Evolutionary conservation across 2,329 filamentous ascomycete species (phyloP).

Genomic region (Neocucurbitaria cava): DNA sequence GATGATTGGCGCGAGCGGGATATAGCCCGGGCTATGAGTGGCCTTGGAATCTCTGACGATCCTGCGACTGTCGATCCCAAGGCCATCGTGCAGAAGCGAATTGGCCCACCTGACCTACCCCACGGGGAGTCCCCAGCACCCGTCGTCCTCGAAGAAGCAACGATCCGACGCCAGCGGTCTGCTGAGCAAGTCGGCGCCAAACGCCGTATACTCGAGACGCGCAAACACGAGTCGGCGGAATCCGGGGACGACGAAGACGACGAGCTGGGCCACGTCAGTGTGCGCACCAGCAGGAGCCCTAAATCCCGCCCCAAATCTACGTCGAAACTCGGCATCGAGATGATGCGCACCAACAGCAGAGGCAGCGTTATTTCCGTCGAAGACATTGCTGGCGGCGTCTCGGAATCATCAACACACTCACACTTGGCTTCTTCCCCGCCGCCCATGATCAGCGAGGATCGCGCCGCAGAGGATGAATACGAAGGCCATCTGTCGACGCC

Average conservation of each 20-base stretch:
- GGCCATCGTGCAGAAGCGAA: constrained; percentile 31
- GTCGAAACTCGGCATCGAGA: constrained; percentile 92
- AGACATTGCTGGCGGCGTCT: constrained; percentile 47
- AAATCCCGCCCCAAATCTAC: constrained; percentile 53
- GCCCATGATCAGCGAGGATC: constrained; percentile 52
- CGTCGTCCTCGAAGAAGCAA: constrained; percentile 62
- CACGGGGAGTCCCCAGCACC: constrained; percentile 63
- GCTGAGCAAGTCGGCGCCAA: constrained; percentile 77
- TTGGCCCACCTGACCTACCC: constrained; percentile 45
- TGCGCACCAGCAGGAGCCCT: constrained; percentile 60
- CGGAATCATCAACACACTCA: constrained; percentile 43
- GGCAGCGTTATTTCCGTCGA: constrained; percentile 71
- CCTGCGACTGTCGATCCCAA: constrained; percentile 52
- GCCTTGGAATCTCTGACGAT: constrained; percentile 78
- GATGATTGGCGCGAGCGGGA: constrained; percentile 77
- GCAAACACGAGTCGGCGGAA: constrained; percentile 76
- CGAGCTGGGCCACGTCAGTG: constrained; percentile 71
- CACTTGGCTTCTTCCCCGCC: constrained; percentile 49
- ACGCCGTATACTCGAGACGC: constrained; percentile 76
- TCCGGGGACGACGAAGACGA: constrained; percentile 96
- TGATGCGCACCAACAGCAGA: constrained; percentile 96
- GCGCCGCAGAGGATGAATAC: constrained; percentile 43
- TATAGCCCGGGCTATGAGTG: constrained; percentile 60
- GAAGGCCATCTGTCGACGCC: constrained; percentile 30
- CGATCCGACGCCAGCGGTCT: constrained; percentile 68